A percentile compares a stretch with the other conserved stretches of the same genome.
Evolutionary conservation across 352 stramenopile genomes (phyloP).

Genomic region (Phytopythium sindhum): DNA sequence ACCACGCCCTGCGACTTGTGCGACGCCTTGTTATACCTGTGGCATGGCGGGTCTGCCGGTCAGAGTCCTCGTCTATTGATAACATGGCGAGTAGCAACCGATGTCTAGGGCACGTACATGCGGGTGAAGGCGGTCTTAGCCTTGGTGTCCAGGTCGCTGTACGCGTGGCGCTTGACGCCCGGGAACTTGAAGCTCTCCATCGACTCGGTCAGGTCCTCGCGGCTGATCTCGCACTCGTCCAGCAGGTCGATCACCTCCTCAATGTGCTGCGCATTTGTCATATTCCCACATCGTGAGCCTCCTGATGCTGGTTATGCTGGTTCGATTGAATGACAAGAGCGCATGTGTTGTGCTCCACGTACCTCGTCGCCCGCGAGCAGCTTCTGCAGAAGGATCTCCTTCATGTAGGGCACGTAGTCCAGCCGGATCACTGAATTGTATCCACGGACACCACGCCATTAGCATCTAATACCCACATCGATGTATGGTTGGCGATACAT

Average conservation of each 20-base stretch:
- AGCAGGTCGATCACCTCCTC: constrained; percentile 93
- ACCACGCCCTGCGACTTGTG: constrained; percentile 96
- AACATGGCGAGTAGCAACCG: too few species aligned
- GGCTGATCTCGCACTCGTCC: constrained; percentile 95
- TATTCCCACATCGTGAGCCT: neutral
- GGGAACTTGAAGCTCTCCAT: constrained; percentile 90
- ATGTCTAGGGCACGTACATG: constrained; percentile 63
- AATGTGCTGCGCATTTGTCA: constrained; percentile 45
- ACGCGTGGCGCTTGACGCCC: constrained; percentile 71
- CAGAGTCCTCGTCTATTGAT: neutral
- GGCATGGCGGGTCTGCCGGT: neutral
- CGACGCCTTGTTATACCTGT: constrained; percentile 88
- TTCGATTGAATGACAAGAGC: neutral
- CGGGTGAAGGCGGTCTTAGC: constrained; percentile 94
- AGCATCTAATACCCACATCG: constrained; percentile 4
- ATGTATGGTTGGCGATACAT: neutral
- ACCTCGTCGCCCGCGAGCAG: constrained; percentile 74
- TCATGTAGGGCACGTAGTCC: constrained; percentile 89
- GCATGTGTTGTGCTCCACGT: constrained; percentile 9
- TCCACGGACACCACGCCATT: neutral
- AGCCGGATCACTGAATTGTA: constrained; percentile 73
- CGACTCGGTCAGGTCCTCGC: constrained; percentile 97
- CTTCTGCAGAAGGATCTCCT: constrained; percentile 84
- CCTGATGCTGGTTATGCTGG: neutral
- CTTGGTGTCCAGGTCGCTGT: constrained; percentile 80